Conservation (phyloP, 345 rosid genomes). For the Heritiera fomes region DNA sequence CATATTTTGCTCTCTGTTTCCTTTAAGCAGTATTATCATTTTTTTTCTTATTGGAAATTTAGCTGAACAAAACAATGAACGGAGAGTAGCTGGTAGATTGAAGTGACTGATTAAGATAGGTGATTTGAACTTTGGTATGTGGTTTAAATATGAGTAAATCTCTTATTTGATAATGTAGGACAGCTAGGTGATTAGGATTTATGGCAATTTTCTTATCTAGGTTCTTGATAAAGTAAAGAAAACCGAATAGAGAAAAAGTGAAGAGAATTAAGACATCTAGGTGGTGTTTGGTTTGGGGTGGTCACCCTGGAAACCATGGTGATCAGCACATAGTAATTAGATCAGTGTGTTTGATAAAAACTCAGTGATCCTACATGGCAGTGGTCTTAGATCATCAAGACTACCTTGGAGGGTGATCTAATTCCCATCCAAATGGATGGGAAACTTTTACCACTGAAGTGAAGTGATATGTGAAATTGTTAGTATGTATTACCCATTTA, state of each 20-base stretch:
- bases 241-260: background rate
- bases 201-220: background rate
- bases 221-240: background rate
- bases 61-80: background rate
- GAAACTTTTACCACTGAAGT: too few species aligned
- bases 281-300: too few species aligned
- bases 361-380: too few species aligned
- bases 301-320: too few species aligned
- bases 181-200: background rate
- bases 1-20: background rate
- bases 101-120: background rate
- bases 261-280: background rate
- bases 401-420: too few species aligned
- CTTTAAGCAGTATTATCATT: background rate
- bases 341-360: too few species aligned
- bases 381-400: too few species aligned
- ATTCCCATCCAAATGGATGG: too few species aligned
- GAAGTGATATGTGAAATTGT: too few species aligned
- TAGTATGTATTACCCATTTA: too few species aligned
- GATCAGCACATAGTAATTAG: too few species aligned
- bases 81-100: background rate
- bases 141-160: background rate
- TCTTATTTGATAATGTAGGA: background rate
- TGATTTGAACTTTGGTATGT: background rate
- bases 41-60: background rate